A percentile compares a stretch with the other conserved stretches of the same genome.
Evolutionary conservation across 768 basidiomycete genomes (phyloP).

Genomic region (Lentinula detonsa): DNA sequence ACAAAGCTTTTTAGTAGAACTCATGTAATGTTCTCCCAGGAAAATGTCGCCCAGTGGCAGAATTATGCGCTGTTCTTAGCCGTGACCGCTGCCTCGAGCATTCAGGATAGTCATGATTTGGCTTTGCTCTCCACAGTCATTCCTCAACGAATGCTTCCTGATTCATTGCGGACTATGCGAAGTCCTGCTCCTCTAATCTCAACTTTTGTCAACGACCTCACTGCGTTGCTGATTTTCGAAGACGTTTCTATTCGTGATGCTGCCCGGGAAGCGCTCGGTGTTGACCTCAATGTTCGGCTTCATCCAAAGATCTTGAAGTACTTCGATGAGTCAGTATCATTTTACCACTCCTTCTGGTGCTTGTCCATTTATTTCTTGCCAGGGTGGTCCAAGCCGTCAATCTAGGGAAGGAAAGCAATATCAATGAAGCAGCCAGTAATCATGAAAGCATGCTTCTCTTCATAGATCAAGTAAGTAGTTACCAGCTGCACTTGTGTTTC

Average conservation of each 20-base stretch:
- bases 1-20: background rate
- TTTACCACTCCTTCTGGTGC: background rate
- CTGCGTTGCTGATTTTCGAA: slow-evolving; percentile 61
- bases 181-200: slow-evolving; percentile 50
- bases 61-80: slow-evolving; percentile 77
- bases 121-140: slow-evolving; percentile 48
- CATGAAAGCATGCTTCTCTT: slow-evolving; percentile 40
- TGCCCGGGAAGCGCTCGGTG: slow-evolving; percentile 74
- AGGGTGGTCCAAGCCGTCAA: slow-evolving; percentile 7
- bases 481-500: background rate
- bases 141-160: slow-evolving; percentile 56
- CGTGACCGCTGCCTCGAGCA: slow-evolving; percentile 62
- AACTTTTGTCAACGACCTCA: slow-evolving; percentile 62
- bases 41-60: slow-evolving; percentile 77
- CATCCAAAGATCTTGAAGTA: slow-evolving; percentile 64
- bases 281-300: slow-evolving; percentile 67
- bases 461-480: slow-evolving; percentile 59
- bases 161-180: slow-evolving; percentile 59
- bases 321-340: slow-evolving; percentile 60
- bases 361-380: background rate
- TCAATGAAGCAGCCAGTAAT: slow-evolving; percentile 2
- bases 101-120: slow-evolving; percentile 45
- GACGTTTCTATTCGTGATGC: slow-evolving; percentile 67
- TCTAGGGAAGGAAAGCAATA: background rate
- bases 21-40: slow-evolving; percentile 31